Conservation (phyloP, 1,139 yeast genomes). For the Magnusiomyces tetraspermus region DNA sequence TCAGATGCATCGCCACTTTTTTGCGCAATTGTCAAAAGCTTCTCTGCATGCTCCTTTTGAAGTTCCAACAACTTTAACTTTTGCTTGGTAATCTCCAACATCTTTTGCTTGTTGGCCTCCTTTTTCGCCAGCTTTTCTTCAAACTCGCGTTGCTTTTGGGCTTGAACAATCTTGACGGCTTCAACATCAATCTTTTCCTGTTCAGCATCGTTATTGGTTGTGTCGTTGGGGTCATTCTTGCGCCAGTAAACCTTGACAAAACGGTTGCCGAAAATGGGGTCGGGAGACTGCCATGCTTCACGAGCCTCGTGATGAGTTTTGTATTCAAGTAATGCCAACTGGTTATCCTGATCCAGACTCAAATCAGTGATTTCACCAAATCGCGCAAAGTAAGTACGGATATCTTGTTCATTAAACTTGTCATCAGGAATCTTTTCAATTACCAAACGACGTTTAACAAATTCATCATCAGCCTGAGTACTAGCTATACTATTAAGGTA, state of each 20-base stretch:
- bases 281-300: conserved; percentile 38
- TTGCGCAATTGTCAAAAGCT: conserved; percentile 24
- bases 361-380: conserved; percentile 36
- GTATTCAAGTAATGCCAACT: conserved; percentile 36
- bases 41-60: conserved; percentile 30
- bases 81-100: conserved; percentile 30
- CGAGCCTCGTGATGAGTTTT: conserved; percentile 34
- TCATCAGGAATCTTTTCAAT: conserved; percentile 40
- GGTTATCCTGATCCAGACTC: conserved; percentile 22
- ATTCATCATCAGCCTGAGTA: conserved; percentile 19
- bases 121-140: conserved; percentile 35
- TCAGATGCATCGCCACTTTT: conserved; percentile 23
- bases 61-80: conserved; percentile 30
- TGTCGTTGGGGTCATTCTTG: conserved; percentile 16
- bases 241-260: conserved; percentile 42
- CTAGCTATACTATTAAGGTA: conserved; percentile 16
- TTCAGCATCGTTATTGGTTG: conserved; percentile 13
- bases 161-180: conserved; percentile 32
- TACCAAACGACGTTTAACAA: conserved; percentile 26
- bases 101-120: conserved; percentile 29
- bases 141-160: conserved; percentile 36
- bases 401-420: conserved; percentile 30
- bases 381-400: conserved; percentile 34
- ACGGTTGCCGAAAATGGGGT: conserved; percentile 41
- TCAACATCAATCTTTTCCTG: conserved; percentile 32